Evolutionary conservation across 2,329 filamentous ascomycete genomes (phyloP).

Genomic region (Alternaria sp.): DNA sequence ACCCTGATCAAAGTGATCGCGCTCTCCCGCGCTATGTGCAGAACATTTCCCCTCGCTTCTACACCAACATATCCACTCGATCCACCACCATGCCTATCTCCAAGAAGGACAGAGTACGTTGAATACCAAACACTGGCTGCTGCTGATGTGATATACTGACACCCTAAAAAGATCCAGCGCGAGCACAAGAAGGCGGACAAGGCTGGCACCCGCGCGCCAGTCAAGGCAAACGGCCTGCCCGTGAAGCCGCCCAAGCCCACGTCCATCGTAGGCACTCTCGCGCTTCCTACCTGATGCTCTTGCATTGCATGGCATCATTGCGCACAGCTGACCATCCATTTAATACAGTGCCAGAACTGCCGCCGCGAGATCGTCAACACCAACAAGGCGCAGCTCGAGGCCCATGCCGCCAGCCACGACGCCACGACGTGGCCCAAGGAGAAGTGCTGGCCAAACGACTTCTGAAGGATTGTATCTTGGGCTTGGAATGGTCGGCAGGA

Average conservation of each 20-base stretch:
- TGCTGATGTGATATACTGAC: not conserved
- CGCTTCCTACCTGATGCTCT: slow-evolving; percentile 12
- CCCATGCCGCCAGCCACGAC: slow-evolving; percentile 63
- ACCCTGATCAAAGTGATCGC: slow-evolving; percentile 10
- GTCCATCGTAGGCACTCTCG: slow-evolving; percentile 52
- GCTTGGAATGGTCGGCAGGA: not conserved
- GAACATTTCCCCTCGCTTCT: slow-evolving; percentile 11
- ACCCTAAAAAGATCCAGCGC: slow-evolving; percentile 57
- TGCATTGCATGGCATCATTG: not conserved
- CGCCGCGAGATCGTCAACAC: slow-evolving; percentile 62
- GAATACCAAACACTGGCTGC: not conserved
- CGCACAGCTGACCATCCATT: not conserved
- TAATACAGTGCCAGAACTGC: slow-evolving; percentile 59
- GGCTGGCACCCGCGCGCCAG: slow-evolving; percentile 62
- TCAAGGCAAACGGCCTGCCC: slow-evolving; percentile 64
- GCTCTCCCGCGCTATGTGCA: slow-evolving; percentile 1
- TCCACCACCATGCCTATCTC: slow-evolving; percentile 56
- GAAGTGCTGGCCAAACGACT: slow-evolving; percentile 66
- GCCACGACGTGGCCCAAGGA: slow-evolving; percentile 62
- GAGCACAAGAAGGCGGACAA: slow-evolving; percentile 65
- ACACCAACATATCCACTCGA: not conserved
- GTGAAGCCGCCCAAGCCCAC: slow-evolving; percentile 64
- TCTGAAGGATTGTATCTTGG: not conserved
- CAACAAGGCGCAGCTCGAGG: slow-evolving; percentile 61
- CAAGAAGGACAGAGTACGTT: slow-evolving; percentile 57